Evolutionary conservation across 2,329 filamentous ascomycete species (phyloP).

Genomic region (Trichoderma guizhouense): DNA sequence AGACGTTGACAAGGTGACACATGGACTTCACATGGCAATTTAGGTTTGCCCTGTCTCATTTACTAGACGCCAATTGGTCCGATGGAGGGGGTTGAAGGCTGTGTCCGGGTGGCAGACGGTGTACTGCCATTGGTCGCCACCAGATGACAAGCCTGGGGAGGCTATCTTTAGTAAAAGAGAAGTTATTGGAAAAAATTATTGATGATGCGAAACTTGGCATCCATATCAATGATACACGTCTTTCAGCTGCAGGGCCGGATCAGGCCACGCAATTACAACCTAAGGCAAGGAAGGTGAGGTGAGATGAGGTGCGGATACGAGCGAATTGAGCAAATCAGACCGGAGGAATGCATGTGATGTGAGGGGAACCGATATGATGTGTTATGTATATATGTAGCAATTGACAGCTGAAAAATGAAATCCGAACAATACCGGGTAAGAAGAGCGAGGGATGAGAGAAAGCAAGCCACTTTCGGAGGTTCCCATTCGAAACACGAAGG

Average conservation of each 20-base stretch:
- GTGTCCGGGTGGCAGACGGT: not conserved
- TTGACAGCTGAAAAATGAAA: not conserved
- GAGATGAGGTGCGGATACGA: not conserved
- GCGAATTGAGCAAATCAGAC: not conserved
- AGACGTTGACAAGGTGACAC: not conserved
- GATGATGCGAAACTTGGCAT: not conserved
- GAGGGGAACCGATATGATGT: not conserved
- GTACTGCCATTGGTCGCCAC: slow-evolving; percentile 14
- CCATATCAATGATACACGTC: not conserved
- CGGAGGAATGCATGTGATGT: not conserved
- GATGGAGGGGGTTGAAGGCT: not conserved
- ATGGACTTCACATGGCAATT: slow-evolving; percentile 1
- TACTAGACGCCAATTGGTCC: not conserved
- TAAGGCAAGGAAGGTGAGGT: not conserved
- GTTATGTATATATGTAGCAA: not conserved
- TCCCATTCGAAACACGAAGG: not conserved
- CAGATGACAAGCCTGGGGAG: not conserved
- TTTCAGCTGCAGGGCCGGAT: not conserved
- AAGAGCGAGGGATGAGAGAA: not conserved
- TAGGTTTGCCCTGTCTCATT: not conserved
- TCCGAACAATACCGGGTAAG: not conserved
- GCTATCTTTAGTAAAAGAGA: not conserved
- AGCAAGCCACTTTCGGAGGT: not conserved
- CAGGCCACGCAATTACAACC: not conserved
- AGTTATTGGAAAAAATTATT: not conserved